phyloP scores from a whole-genome alignment of 768 basidiomycete species.

The Lactifluus volemus region DNA sequence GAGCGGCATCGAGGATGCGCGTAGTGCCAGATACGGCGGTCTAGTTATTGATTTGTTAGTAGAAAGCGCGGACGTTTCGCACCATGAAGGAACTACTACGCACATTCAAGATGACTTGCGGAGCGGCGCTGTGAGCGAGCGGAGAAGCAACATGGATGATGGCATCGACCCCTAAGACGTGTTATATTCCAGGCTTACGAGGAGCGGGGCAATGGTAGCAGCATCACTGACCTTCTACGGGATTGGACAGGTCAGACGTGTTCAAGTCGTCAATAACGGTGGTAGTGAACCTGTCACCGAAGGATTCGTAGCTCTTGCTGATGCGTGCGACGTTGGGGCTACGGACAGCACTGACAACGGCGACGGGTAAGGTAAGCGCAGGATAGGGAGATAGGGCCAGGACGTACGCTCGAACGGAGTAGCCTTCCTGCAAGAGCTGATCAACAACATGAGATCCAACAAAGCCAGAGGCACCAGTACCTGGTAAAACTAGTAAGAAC shows the following conservation, averaged over 20 bases:
- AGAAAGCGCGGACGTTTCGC: neutral
- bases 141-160: slow-evolving; percentile 18
- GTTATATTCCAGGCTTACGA: neutral
- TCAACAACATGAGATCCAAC: slow-evolving; percentile 21
- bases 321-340: slow-evolving; percentile 16
- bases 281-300: slow-evolving; percentile 17
- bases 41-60: neutral
- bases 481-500: slow-evolving; percentile 19
- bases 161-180: slow-evolving; percentile 8
- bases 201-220: neutral
- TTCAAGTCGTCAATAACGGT: slow-evolving; percentile 20
- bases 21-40: slow-evolving; percentile 12
- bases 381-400: too few relatives aligned
- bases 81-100: neutral
- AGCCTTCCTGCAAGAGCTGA: slow-evolving; percentile 38
- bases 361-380: neutral
- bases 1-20: slow-evolving; percentile 13
- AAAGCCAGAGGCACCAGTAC: slow-evolving; percentile 40
- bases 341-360: slow-evolving; percentile 18
- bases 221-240: slow-evolving; percentile 18
- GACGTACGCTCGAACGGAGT: slow-evolving; percentile 39
- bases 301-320: slow-evolving; percentile 12
- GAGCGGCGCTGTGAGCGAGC: neutral
- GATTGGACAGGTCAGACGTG: slow-evolving; percentile 18
- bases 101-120: slow-evolving; percentile 16